phyloP scores from a whole-genome alignment of 371 early-diverging fungal species.

The Zychaea mexicana region DNA sequence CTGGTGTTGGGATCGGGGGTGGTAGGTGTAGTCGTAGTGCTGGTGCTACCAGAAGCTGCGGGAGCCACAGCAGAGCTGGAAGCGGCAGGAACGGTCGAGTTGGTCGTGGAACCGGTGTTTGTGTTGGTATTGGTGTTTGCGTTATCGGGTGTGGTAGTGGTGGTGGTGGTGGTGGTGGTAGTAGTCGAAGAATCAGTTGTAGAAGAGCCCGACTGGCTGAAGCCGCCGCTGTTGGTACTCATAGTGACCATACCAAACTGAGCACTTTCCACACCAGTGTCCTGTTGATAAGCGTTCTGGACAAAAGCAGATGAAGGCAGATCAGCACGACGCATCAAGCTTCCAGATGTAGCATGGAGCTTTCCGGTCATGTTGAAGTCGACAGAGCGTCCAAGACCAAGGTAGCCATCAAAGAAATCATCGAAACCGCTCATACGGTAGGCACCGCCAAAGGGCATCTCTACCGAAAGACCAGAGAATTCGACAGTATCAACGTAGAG shows the following conservation, averaged over 20 bases:
- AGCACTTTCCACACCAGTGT: conserved; percentile 31
- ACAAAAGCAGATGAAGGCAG: conserved; percentile 38
- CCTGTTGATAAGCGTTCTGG: conserved; percentile 41
- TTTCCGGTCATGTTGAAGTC: conserved; percentile 32
- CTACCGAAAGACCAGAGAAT: conserved; percentile 32
- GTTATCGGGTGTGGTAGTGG: not conserved
- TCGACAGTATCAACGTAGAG: conserved; percentile 38
- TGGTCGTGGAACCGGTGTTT: not conserved
- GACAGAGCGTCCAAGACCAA: conserved; percentile 47
- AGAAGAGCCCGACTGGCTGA: conserved; percentile 22
- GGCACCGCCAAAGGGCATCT: conserved; percentile 51
- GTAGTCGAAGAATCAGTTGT: conserved; percentile 6
- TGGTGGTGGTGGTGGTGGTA: conserved; percentile 6
- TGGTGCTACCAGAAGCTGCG: not conserved
- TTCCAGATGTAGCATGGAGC: conserved; percentile 7
- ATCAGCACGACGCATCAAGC: conserved; percentile 29
- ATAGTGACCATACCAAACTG: conserved; percentile 50
- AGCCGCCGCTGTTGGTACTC: conserved; percentile 18
- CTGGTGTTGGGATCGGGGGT: too few relatives aligned
- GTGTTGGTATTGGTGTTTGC: conserved; percentile 4
- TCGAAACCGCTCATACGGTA: conserved; percentile 47
- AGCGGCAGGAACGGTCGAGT: not conserved
- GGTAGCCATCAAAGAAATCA: conserved; percentile 49
- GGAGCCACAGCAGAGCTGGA: not conserved
- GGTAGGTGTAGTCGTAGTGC: not conserved